Base-by-base conservation (phyloP, 176 grass and related monocot species). In the Chloris gayana region DNA sequence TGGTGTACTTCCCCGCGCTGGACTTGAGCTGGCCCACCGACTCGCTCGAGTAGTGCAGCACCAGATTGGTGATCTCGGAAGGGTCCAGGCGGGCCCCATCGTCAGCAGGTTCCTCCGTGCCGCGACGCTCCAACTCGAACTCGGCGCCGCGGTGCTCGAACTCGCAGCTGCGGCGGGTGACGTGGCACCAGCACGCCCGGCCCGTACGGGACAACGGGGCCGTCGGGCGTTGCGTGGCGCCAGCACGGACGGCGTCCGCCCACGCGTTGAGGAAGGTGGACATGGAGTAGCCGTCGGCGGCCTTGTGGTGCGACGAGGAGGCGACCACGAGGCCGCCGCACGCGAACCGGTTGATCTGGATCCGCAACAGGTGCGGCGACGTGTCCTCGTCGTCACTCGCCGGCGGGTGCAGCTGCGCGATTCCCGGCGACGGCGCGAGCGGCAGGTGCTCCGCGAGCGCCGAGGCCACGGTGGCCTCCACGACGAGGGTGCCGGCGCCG, bases 321-420 rank as follows among this genome's bases (percentile, higher is more conserved):
- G 75, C 84, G 81, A 93, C 3, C 6, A 87, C 76, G 27, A 89
- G 59, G 6, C 91, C 87, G 15, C 91, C 91, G 60, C 87, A 89
- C 2, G 59, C 32, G 37, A 89, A 93, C 1, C 84, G 79, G 76
- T 80, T 93, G 33, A 93, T 67, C 84, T 93, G 91, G 12, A 93
- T 44, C 19, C 74, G 17, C 33, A 89, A 46, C 71, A 81, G 1
- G 9, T 44, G 2, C 56, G 83, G 83, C 4, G n/a, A n/a, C n/a
- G 69, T 45, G 54, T 18, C 53, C 4, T n/a, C n/a, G n/a, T 24
- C 4, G 9, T 8, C 74, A 29, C 46, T 14, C 4, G 25, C 11
- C n/a, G n/a, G n/a, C 14, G 45, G 70, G 75, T 92, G 72, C 4
- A 89, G 86, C 11, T 14, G 35, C 18, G 9, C 29, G 53, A 86